Percentiles rank a stretch among this genome's conserved stretches.
Evolutionary conservation across 208 protist genomes (phyloP).

Genomic region (Leishmania mexicana): DNA sequence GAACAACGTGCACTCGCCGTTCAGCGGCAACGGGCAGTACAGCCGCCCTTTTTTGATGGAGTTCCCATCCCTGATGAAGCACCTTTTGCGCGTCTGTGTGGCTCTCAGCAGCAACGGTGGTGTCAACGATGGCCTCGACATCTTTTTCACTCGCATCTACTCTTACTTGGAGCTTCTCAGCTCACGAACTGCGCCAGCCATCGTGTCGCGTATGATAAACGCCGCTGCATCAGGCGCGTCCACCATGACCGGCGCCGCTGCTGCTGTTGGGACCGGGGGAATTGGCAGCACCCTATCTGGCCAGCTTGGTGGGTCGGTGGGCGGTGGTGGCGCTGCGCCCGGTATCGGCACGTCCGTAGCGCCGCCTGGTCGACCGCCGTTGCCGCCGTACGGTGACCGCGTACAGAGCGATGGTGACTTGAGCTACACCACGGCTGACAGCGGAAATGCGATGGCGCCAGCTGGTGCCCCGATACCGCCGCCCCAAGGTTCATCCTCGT

Average conservation of each 20-base stretch:
- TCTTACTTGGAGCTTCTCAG: slow-evolving; percentile 61
- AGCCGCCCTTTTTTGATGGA: slow-evolving; percentile 76
- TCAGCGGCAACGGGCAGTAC: slow-evolving; percentile 70
- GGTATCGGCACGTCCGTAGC: neutral
- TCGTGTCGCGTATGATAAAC: slow-evolving; percentile 34
- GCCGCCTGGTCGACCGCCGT: slow-evolving; percentile 8
- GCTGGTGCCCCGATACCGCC: too few species aligned
- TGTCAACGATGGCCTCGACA: slow-evolving; percentile 75
- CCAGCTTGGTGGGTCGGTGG: neutral
- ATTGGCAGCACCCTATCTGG: neutral
- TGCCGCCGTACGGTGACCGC: slow-evolving; percentile 19
- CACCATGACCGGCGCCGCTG: neutral
- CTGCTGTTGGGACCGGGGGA: neutral
- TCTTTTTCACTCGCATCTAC: slow-evolving; percentile 80
- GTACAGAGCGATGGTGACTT: slow-evolving; percentile 18
- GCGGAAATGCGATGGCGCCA: neutral
- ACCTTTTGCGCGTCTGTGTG: slow-evolving; percentile 48
- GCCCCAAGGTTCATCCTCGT: neutral
- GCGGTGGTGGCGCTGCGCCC: neutral
- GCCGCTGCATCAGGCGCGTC: slow-evolving; percentile 5
- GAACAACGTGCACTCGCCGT: slow-evolving; percentile 27
- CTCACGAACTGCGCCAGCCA: slow-evolving; percentile 37
- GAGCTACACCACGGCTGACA: neutral
- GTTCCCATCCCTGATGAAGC: slow-evolving; percentile 76
- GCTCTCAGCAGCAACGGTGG: slow-evolving; percentile 45